Evolutionary conservation across 371 early-diverging fungal species (phyloP).

Genomic region (Mucor lusitanicus): DNA sequence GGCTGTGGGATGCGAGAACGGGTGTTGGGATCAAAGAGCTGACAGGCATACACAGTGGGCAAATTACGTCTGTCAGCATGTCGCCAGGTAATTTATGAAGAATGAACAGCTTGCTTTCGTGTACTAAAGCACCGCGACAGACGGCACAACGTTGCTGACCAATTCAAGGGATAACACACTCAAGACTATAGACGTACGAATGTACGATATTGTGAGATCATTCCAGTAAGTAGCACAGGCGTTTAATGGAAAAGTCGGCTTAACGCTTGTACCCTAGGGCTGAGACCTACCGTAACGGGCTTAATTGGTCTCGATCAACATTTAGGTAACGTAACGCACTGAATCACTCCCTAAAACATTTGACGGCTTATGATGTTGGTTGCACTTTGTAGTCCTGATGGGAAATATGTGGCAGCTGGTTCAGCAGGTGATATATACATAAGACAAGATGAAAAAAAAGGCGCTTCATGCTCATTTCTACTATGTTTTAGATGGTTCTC

Average conservation of each 20-base stretch:
- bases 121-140: slow-evolving; percentile 33
- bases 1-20: slow-evolving; percentile 89
- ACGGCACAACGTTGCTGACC: slow-evolving; percentile 76
- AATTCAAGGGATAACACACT: slow-evolving; percentile 94
- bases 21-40: slow-evolving; percentile 85
- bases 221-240: slow-evolving; percentile 50
- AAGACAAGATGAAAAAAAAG: background rate
- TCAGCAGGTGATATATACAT: slow-evolving; percentile 48
- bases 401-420: slow-evolving; percentile 82
- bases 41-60: slow-evolving; percentile 81
- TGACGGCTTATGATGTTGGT: slow-evolving; percentile 4
- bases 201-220: slow-evolving; percentile 71
- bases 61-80: slow-evolving; percentile 82
- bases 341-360: background rate
- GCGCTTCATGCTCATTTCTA: background rate
- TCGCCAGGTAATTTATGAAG: slow-evolving; percentile 58
- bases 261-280: slow-evolving; percentile 49
- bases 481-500: slow-evolving; percentile 59
- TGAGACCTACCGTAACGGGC: slow-evolving; percentile 76
- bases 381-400: slow-evolving; percentile 73
- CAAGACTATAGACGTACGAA: slow-evolving; percentile 79
- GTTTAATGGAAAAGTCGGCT: background rate
- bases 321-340: slow-evolving; percentile 57
- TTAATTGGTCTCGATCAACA: slow-evolving; percentile 89
- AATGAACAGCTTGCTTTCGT: background rate